phyloP scores from a whole-genome alignment of 768 basidiomycete genomes.

The Naganishia onofrii region DNA sequence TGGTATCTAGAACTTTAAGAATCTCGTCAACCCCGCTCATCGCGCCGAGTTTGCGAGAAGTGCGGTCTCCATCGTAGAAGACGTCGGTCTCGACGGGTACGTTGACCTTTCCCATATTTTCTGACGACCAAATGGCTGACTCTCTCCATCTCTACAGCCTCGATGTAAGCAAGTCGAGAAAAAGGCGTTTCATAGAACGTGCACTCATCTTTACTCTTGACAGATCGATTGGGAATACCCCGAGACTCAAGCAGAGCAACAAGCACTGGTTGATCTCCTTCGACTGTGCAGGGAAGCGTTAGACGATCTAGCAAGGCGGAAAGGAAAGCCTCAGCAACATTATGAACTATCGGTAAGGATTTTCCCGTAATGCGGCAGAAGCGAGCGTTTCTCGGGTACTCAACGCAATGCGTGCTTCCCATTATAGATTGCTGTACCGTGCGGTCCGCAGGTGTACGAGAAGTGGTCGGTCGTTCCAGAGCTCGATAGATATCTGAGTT shows the following conservation, averaged over 20 bases:
- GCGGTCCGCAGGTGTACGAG: slow-evolving; percentile 80
- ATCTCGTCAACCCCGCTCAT: slow-evolving; percentile 22
- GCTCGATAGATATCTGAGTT: slow-evolving; percentile 85
- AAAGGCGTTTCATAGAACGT: background rate
- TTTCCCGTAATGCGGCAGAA: slow-evolving; percentile 42
- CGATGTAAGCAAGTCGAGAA: slow-evolving; percentile 9
- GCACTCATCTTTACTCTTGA: background rate
- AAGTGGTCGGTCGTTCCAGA: slow-evolving; percentile 72
- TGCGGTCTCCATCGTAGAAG: slow-evolving; percentile 74
- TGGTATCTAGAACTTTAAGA: slow-evolving; percentile 1
- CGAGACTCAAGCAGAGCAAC: slow-evolving; percentile 68
- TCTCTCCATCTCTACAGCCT: background rate
- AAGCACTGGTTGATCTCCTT: slow-evolving; percentile 78
- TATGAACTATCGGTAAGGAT: slow-evolving; percentile 55
- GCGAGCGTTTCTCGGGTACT: slow-evolving; percentile 52
- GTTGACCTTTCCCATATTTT: background rate
- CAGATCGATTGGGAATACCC: slow-evolving; percentile 82
- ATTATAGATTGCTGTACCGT: slow-evolving; percentile 80
- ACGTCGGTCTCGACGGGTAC: slow-evolving; percentile 83
- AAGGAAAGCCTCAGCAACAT: slow-evolving; percentile 58
- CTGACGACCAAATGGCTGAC: too few species aligned
- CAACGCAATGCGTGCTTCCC: too few species aligned
- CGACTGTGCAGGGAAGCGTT: slow-evolving; percentile 70
- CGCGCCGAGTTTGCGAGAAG: slow-evolving; percentile 75
- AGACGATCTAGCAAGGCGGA: slow-evolving; percentile 70